Evolutionary conservation across 2,329 filamentous ascomycete species (phyloP), one percentile per base, ranked within the genome.

Genomic region (Scleromitrula shiraiana): DNA sequence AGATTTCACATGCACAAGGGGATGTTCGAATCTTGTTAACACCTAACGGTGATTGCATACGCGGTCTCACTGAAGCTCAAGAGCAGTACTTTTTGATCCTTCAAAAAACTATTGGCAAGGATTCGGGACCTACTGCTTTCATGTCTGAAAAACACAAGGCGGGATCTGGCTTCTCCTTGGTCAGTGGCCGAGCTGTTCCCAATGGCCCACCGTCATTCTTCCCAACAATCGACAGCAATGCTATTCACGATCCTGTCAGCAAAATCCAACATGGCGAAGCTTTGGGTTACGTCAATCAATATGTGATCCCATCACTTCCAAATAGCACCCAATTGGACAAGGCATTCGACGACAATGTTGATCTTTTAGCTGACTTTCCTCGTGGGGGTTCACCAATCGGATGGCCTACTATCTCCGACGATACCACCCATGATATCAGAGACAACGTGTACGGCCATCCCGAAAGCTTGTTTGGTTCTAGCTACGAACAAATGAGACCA

Each of bases 21-120:
- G 80, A 79, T 47, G 74, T 51, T 62, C 75, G 83, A 22, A 80
- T 85, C 53, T 74, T 90, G 56, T 78, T 90, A 44, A 89, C 85
- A 0, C 83, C 85, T 0, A 81, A 84, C 52, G 85, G 86, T 9
- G 82, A 87, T 53, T 86, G 84, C 61, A 72, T 91, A n/a, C 80
- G 83, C 54, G 83, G 85, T 50, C 67, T 93, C 46, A 80, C 74
- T 1, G 67, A 74, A 4, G 78, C 83, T 35, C 81, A 90, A 53
- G 85, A 90, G 60, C 72, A 82, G 27, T 75, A 76, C 4, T 90
- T 85, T 55, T 69, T 91, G 9, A 72, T 78, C 42, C 73, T 91
- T 5, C 87, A 91, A 64, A 69, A 73, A 40, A 68, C 68, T 6
- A 67, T 87, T 37, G 73, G 75, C 7, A 68, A 69, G 30, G 71